Evolutionary conservation across 1,284 basidiomycete genomes (phyloP), one percentile per base, ranked within the genome.

Genomic region (Laetiporus sulphureus): DNA sequence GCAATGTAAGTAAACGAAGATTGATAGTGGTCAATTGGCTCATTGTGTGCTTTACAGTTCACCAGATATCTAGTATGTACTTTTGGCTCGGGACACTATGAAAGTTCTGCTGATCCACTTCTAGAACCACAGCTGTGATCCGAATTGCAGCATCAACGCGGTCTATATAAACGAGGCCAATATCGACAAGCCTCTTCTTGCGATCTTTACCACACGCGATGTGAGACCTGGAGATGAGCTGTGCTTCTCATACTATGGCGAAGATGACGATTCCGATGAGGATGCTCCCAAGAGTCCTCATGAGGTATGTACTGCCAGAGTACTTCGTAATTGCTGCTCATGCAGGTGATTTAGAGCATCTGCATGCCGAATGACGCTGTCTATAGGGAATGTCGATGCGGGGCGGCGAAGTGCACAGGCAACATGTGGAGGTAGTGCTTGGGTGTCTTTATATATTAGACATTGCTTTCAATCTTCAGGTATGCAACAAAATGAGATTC

Each of bases 121-220:
- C 31, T 46, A 91, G 87, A 93, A 93, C 54, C 91, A 95, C 55
- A 91, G 85, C 13, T 95, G 91, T 56, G 80, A 90, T 47, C 91
- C 92, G 0, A 96, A 95, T 58, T 79, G 87, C 47, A 60, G 60
- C 4, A 72, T 91, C 10, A 70, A 73, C n/a, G 71, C 86, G 1
- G 82, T 79, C 24, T 80, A 78, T 51, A 68, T 73, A 46, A 69
- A 74, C 40, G 71, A 72, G 51, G 52, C 68, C 43, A 57, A 69
- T 55, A 57, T 75, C 34, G 59, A 64, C 11, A 69, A 69, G 54
- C 67, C 64, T 0, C 50, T 66, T 4, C 62, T 93, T 4, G 72
- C 78, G 0, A 72, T 93, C 15, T 92, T 92, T 58, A 77, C 90
- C 2, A 62, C 56, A 11, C 64, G 73, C 13, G 77, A 85, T 40